Base-by-base conservation (phyloP, 345 rosid species). In the Acer campestre region DNA sequence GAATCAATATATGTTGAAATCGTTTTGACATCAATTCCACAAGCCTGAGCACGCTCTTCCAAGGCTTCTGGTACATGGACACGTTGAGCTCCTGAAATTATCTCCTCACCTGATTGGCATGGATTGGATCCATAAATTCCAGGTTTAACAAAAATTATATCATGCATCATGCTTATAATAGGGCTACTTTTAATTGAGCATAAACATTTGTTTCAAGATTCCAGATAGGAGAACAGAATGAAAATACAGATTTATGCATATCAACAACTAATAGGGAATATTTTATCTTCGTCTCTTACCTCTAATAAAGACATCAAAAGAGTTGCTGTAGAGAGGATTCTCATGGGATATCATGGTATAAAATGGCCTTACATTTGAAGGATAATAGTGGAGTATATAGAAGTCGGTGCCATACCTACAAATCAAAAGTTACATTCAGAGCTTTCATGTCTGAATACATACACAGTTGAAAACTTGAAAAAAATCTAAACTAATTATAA, bases 81-180 rank as follows among this genome's bases (percentile, higher is more conserved):
- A 91, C 98, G 98, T 84, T 96, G 98, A 59, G 92, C 97, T 80
- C 98, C 99, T 6, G 99, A 93, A 64, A 96, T 94, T 46, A 96
- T 96, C 88, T 94, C 98, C 90, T 94, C 97, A 2, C 99, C 99
- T 93, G 44, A 61, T 66, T 27, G 38, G n/a, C 61, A 78, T 71
- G 51, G 58, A 69, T 61, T 16, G 68, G 46, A 74, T 70, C 25
- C 49, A 61, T 29, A 75, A 79, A 17, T 61, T 56, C 46, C 61
- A 14, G 27, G 13, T 22, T 56, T 59, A 59, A 20, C 20, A 7
- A 59, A 18, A 58, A n/a, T 18, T 9, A 58, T 16, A 65, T 14
- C 17, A 64, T 44, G n/a, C 29, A 65, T 14, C 17, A 64, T 44
- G n/a, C n/a, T 11, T 16, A 48, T 0, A 63, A 46, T 42, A 73